These are phyloP conservation scores for Truncatella angustata DNA, from an alignment of 2,329 filamentous ascomycete genomes.

Conservation along the genomic window DNA sequence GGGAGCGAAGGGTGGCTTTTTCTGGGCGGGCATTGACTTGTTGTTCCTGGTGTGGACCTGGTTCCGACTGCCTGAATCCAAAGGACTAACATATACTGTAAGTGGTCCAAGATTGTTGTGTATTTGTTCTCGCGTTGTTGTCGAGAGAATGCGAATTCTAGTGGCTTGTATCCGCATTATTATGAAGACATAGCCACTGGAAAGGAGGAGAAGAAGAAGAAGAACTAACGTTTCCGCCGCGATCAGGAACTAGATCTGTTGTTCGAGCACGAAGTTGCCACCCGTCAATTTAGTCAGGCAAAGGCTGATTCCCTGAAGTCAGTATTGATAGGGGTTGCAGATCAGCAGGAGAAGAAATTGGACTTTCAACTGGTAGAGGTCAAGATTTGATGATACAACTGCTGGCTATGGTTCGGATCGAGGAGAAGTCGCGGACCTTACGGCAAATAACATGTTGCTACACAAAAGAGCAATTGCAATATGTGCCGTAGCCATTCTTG, in stretches of 20 bases:
- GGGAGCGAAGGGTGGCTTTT: slow-evolving; percentile 9
- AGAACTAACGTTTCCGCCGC: too few relatives aligned
- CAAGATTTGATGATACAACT: not conserved
- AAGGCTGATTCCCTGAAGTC: slow-evolving; percentile 5
- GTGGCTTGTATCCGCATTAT: too few relatives aligned
- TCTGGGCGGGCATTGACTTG: slow-evolving; percentile 10
- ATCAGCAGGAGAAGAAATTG: slow-evolving; percentile 1
- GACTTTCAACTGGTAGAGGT: not conserved
- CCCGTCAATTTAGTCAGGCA: slow-evolving; percentile 8
- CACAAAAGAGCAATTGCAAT: too few relatives aligned
- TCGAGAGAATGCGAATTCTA: too few relatives aligned
- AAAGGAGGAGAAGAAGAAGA: too few relatives aligned
- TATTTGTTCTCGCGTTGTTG: too few relatives aligned
- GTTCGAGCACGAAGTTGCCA: slow-evolving; percentile 9
- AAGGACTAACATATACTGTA: slow-evolving; percentile 7
- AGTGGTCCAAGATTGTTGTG: too few relatives aligned
- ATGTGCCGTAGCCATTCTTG: too few relatives aligned
- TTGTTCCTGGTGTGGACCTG: slow-evolving; percentile 9
- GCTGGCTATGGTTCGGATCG: too few relatives aligned
- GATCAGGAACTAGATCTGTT: slow-evolving; percentile 13
- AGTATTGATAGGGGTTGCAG: not conserved
- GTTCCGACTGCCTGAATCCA: slow-evolving; percentile 12
- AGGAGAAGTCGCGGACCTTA: too few relatives aligned
- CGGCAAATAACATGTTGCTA: too few relatives aligned
- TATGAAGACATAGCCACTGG: too few relatives aligned